Evolutionary conservation across 352 stramenopile genomes (phyloP).

Genomic region (Phytophthora citricola): DNA sequence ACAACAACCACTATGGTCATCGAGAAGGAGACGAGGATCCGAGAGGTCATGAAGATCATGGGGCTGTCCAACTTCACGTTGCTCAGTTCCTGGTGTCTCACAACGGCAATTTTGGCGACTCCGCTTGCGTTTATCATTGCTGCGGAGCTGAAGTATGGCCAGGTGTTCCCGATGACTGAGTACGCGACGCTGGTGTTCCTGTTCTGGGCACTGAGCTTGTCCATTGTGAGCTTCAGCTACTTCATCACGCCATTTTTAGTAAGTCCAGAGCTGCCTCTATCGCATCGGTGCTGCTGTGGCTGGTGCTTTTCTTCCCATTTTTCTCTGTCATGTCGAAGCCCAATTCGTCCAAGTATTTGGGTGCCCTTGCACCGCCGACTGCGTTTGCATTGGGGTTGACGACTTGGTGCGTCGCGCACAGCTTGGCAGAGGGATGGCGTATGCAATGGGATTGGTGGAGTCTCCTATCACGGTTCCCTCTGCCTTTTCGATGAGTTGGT

Average conservation of each 20-base stretch:
- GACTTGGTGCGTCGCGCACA: constrained; percentile 65
- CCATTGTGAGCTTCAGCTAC: constrained; percentile 73
- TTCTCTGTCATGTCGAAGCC: constrained; percentile 67
- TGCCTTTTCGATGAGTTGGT: constrained; percentile 62
- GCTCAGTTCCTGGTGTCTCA: constrained; percentile 68
- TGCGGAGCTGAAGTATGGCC: constrained; percentile 66
- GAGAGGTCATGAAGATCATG: constrained; percentile 89
- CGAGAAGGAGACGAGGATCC: constrained; percentile 82
- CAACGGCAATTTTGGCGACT: constrained; percentile 54
- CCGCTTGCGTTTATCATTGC: constrained; percentile 55
- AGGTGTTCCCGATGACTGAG: constrained; percentile 67
- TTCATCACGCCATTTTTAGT: constrained; percentile 78
- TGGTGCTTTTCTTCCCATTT: constrained; percentile 81
- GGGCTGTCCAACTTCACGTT: constrained; percentile 69
- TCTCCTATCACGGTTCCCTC: constrained; percentile 50
- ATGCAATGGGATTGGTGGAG: constrained; percentile 51
- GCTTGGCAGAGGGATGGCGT: constrained; percentile 62
- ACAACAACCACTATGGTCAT: constrained; percentile 76
- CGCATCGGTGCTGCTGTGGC: constrained; percentile 70
- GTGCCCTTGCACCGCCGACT: constrained; percentile 66
- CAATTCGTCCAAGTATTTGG: constrained; percentile 58
- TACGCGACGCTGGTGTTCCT: constrained; percentile 71
- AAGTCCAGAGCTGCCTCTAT: constrained; percentile 72
- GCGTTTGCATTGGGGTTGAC: constrained; percentile 77
- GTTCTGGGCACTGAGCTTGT: constrained; percentile 69